Base-by-base conservation (phyloP, 2,329 filamentous ascomycete species). In the Pestalotiopsis sp. region DNA sequence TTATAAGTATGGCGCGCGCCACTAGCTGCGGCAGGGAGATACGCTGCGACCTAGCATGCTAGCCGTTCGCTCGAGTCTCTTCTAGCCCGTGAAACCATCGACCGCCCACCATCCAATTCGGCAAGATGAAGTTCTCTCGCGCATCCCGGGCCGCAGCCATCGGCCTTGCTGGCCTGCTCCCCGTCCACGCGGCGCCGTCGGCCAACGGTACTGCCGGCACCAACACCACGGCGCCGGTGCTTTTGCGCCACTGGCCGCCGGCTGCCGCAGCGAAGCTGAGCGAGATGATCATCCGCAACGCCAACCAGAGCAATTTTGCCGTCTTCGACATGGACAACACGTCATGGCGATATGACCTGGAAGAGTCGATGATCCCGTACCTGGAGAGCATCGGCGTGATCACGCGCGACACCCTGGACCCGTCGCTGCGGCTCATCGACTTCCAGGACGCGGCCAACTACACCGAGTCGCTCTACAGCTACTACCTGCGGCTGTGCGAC, bases 311-410 rank as follows among this genome's bases (percentile, higher is more conserved):
- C 26, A 75, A 76, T 64, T 82, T 80, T 58, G 80, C 80, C 13
- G 75, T 79, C 26, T 82, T 82, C 59, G 80, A 83, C 73, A 82
- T 83, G 81, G 81, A 83, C 75, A 83, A 83, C 73, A 83, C 81
- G 2, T 79, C 77, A 69, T 83, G 79, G 48, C 77, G 76, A 62
- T 81, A 74, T 64, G 81, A 83, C 64, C 70, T 83, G 11, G 81
- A 83, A 66, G 81, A 83, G 72, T 81, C 80, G 2, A 73, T 83
- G 64, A 73, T 83, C 65, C 81, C 81, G 1, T 83, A 73, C 57
- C 80, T 83, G 62, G 81, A 83, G 69, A 79, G 77, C 74, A 78
- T 76, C 66, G 79, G 79, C 48, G 73, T 83, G 57, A 65, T 83
- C 24, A 81, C 79, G 2, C 78, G 81, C 66, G 78, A 81, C 35